Percentiles rank a stretch among this genome's conserved stretches.
Evolutionary conservation across 805 yeast species (phyloP).

Genomic region (Debaryomyces hansenii): DNA sequence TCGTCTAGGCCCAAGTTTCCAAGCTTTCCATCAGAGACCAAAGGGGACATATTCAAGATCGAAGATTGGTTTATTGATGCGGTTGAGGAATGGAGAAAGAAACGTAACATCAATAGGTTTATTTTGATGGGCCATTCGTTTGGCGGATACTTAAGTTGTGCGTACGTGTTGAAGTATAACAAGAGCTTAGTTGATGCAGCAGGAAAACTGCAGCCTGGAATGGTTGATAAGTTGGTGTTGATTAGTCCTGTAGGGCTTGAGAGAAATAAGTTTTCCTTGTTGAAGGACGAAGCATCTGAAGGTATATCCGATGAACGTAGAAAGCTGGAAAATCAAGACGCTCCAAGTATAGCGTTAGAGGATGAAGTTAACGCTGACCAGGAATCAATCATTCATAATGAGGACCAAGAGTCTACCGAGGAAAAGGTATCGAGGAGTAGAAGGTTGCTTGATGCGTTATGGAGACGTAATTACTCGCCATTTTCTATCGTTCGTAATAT

Average conservation of each 20-base stretch:
- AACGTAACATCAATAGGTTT: conserved; percentile 34
- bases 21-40: conserved; percentile 23
- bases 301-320: conserved; percentile 10
- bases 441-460: conserved; percentile 39
- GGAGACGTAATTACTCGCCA: conserved; percentile 59
- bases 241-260: conserved; percentile 47
- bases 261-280: conserved; percentile 29
- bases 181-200: conserved; percentile 16
- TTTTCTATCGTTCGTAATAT: conserved; percentile 47
- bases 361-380: conserved; percentile 23
- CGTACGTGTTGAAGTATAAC: conserved; percentile 43
- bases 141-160: conserved; percentile 45
- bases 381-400: conserved; percentile 22
- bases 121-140: conserved; percentile 45
- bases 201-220: conserved; percentile 15
- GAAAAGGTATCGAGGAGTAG: conserved; percentile 19
- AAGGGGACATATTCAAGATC: conserved; percentile 32
- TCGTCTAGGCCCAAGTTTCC: conserved; percentile 58
- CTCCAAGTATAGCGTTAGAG: conserved; percentile 11
- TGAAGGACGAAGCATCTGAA: conserved; percentile 16
- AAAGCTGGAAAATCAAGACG: conserved; percentile 14
- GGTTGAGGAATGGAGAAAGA: conserved; percentile 42
- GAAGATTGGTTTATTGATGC: conserved; percentile 48
- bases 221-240: conserved; percentile 39
- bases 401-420: conserved; percentile 7